These are phyloP conservation scores for Colletotrichum euphorbiae DNA, from an alignment of 2,329 filamentous ascomycete genomes.

Conservation along the genomic window DNA sequence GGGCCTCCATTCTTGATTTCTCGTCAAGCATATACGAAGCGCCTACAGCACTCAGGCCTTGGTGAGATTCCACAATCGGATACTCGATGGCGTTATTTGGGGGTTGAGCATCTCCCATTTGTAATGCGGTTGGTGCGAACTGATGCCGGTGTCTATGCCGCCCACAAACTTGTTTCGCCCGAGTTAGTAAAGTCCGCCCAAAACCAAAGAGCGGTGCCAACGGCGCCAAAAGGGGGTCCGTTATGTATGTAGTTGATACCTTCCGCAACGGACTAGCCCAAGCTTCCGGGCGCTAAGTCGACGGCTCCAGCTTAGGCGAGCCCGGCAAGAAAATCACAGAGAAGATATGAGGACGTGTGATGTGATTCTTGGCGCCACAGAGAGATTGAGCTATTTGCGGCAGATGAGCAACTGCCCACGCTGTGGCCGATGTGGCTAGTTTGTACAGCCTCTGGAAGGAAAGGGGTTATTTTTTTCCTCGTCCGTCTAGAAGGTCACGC, in stretches of 20 bases:
- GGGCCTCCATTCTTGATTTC: conserved; percentile 29
- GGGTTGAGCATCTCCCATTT: conserved; percentile 51
- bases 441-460: conserved; percentile 37
- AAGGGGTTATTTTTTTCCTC: not conserved
- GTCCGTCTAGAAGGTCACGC: conserved; percentile 29
- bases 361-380: conserved; percentile 36
- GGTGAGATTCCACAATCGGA: conserved; percentile 39
- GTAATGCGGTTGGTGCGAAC: conserved; percentile 28
- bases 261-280: conserved; percentile 34
- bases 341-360: conserved; percentile 27
- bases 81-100: conserved; percentile 40
- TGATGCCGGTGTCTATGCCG: conserved; percentile 29
- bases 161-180: conserved; percentile 28
- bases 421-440: conserved; percentile 40
- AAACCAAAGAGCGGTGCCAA: conserved; percentile 12
- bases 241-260: conserved; percentile 34
- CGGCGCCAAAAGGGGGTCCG: conserved; percentile 17
- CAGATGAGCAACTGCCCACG: conserved; percentile 33
- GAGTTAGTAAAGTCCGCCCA: conserved; percentile 20
- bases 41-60: conserved; percentile 32
- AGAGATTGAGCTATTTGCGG: conserved; percentile 40
- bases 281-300: conserved; percentile 17
- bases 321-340: conserved; percentile 18
- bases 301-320: conserved; percentile 21
- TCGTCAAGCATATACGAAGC: conserved; percentile 22